Base-by-base conservation (phyloP, 2,329 filamentous ascomycete species). In the Verticillium albo-atrum region DNA sequence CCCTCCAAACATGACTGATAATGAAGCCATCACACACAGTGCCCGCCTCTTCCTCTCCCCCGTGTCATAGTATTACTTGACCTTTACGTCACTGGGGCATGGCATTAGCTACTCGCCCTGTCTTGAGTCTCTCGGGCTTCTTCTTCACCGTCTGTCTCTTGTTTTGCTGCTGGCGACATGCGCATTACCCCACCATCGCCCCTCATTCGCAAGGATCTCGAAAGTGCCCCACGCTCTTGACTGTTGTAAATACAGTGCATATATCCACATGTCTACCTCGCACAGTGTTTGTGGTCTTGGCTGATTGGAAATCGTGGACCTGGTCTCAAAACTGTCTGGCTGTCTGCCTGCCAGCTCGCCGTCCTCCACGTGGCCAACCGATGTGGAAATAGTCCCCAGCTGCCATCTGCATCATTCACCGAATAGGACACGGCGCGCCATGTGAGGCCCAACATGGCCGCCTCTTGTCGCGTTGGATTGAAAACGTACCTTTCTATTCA, bases 1-100 rank as follows among this genome's bases (percentile, higher is more conserved):
- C n/a, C 26, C 55, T 51, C 34, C 42, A n/a, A 55, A 15, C 23
- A 57, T 30, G 55, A 55, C 56, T 62, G 58, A 54, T 59, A 54
- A 53, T 55, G 35, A 20, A 42, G n/a, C 28, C 37, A 30, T 30
- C 27, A 10, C 6, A 34, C 27, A 34, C 26, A 34, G 37, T 42
- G 47, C 55, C 35, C 27, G 55, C 15, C 25, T 26, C 23, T 47
- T 23, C 23, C 15, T 3, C 17, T 15, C 37, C 23, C 30, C 47
- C 20, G 12, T 23, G 28, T 32, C 54, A 35, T 55, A 51, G 20
- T 42, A 57, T 57, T 57, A 57, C 20, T 25, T 28, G 47, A 30
- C 15, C 55, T 32, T 57, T 57, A 57, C 55, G 55, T 57, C 55
- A 57, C 15, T 20, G 27, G 12, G 9, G 7, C 17, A 27, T 17